These are phyloP conservation scores for Exophiala lecanii-corni DNA, from an alignment of 2,329 filamentous ascomycete species.

Conservation along the genomic window DNA sequence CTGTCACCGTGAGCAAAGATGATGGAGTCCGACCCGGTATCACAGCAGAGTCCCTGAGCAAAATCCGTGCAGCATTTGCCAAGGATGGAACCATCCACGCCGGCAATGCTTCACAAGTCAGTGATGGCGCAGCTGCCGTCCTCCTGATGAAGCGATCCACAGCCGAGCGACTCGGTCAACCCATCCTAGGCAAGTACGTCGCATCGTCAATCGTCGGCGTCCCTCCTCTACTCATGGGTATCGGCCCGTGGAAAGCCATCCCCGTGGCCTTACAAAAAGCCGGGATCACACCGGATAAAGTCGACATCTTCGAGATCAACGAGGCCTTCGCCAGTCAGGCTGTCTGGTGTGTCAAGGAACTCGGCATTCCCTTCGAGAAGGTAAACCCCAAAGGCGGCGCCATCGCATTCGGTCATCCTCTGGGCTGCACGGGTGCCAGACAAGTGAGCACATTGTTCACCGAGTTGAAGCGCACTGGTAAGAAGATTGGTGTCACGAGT, in stretches of 20 bases:
- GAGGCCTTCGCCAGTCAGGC: conserved; percentile 97
- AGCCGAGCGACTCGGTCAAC: conserved; percentile 81
- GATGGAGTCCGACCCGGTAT: conserved; percentile 83
- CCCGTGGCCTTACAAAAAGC: conserved; percentile 85
- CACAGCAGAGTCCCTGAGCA: conserved; percentile 79
- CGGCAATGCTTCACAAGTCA: conserved; percentile 93
- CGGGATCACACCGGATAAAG: conserved; percentile 79
- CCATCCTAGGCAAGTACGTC: conserved; percentile 89
- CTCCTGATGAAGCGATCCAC: conserved; percentile 92
- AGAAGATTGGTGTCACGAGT: conserved; percentile 85
- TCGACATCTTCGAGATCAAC: conserved; percentile 98
- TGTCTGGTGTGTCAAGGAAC: conserved; percentile 85
- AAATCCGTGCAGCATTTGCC: conserved; percentile 85
- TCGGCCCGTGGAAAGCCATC: conserved; percentile 94
- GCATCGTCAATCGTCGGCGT: conserved; percentile 81
- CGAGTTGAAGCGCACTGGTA: conserved; percentile 76
- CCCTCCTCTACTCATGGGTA: conserved; percentile 88
- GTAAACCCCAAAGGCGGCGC: conserved; percentile 96
- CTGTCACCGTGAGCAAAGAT: conserved; percentile 76
- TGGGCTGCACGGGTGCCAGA: conserved; percentile 84
- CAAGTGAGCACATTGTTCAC: conserved; percentile 90
- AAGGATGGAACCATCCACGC: conserved; percentile 93
- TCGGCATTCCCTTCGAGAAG: conserved; percentile 77
- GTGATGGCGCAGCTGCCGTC: conserved; percentile 90
- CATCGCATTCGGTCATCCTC: conserved; percentile 91